Conservation (phyloP, 371 early-diverging fungal genomes). For the Lichtheimia hyalospora region DNA sequence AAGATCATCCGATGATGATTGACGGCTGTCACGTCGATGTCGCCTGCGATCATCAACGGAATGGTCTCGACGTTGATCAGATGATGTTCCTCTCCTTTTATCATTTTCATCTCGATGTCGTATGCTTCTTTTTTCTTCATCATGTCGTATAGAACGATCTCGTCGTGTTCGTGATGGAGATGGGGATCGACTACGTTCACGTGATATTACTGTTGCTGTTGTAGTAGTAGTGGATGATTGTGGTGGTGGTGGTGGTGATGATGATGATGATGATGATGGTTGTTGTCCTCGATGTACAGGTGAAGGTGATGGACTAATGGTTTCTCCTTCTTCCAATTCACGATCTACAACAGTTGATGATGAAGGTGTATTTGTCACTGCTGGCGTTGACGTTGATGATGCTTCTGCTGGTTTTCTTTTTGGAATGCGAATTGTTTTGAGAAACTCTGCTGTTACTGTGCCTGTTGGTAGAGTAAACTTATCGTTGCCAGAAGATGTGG, state of each 20-base stretch:
- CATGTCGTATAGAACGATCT: background rate
- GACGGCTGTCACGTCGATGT: conserved; percentile 13
- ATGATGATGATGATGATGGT: background rate
- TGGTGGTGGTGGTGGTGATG: background rate
- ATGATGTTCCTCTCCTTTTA: background rate
- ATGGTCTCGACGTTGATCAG: conserved; percentile 2
- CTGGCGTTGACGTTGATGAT: too few relatives aligned
- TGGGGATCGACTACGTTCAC: conserved; percentile 2
- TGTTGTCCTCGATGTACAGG: conserved; percentile 1
- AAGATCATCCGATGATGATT: conserved; percentile 5
- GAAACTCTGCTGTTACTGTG: conserved; percentile 4
- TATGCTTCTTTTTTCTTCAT: conserved; percentile 2
- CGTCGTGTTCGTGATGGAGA: background rate
- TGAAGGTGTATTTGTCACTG: background rate
- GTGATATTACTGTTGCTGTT: background rate
- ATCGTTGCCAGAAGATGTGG: background rate
- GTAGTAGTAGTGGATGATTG: background rate
- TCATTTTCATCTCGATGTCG: conserved; percentile 5
- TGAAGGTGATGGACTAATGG: conserved; percentile 21
- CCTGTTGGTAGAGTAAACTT: background rate
- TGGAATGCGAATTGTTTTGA: conserved; percentile 7
- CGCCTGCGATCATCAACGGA: conserved; percentile 6
- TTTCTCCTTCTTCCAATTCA: conserved; percentile 27
- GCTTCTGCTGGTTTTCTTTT: conserved; percentile 10
- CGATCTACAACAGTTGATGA: background rate